These are phyloP conservation scores for Lolium rigidum DNA, from an alignment of 176 grass and related monocot genomes.

Conservation along the genomic window DNA sequence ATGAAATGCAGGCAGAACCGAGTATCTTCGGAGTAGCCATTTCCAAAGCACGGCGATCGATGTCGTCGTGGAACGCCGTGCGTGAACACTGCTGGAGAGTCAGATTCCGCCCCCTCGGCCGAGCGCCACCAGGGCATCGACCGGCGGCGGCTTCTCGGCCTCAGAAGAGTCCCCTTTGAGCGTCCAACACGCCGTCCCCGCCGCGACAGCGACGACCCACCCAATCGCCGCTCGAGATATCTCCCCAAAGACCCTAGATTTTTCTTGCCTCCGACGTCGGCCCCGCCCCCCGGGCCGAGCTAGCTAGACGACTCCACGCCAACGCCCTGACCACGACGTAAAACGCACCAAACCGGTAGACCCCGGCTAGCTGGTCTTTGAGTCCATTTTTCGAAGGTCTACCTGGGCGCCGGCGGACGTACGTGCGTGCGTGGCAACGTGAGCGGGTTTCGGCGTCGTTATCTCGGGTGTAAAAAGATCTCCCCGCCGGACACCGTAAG, in stretches of 20 bases:
- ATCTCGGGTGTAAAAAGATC: constrained; percentile 15
- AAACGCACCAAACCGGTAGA: neutral
- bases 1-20: too few relatives aligned
- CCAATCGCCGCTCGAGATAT: neutral
- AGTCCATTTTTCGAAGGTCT: neutral
- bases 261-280: neutral
- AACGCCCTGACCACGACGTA: neutral
- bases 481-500: neutral
- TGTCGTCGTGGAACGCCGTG: neutral
- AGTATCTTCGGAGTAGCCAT: too few relatives aligned
- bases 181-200: neutral
- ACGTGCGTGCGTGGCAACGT: too few relatives aligned
- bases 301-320: neutral
- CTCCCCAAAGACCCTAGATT: neutral
- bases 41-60: neutral
- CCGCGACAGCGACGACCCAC: constrained; percentile 5
- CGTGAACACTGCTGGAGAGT: too few relatives aligned
- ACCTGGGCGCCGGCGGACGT: neutral
- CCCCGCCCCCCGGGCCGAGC: neutral
- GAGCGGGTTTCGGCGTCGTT: constrained; percentile 18
- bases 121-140: too few relatives aligned
- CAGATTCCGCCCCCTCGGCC: neutral
- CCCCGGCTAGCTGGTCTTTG: neutral
- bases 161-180: constrained; percentile 16
- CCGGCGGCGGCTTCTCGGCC: constrained; percentile 25